These are phyloP conservation scores for Luzula sylvatica DNA, from an alignment of 176 grass and related monocot species.

Conservation along the genomic window DNA sequence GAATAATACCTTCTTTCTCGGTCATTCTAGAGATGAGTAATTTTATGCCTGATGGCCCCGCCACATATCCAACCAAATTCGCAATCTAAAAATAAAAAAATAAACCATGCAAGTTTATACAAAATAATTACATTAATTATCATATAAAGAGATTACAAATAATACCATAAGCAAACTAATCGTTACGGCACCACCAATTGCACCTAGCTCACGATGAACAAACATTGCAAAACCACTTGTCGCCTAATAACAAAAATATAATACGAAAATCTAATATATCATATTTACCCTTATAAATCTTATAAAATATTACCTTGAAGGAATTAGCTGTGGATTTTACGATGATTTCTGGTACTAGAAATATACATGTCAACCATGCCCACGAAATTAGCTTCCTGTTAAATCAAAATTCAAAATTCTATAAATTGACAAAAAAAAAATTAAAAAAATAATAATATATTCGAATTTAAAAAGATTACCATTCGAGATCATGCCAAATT, in stretches of 20 bases:
- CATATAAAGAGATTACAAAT: not conserved
- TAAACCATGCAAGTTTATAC: not conserved
- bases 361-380: slow-evolving; percentile 98
- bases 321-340: slow-evolving; percentile 51
- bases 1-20: slow-evolving; percentile 39
- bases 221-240: slow-evolving; percentile 43
- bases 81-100: slow-evolving; percentile 39
- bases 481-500: slow-evolving; percentile 94
- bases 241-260: slow-evolving; percentile 36
- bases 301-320: slow-evolving; percentile 45
- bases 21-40: slow-evolving; percentile 54
- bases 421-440: not conserved
- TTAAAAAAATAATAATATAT: too few relatives aligned
- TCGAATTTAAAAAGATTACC: slow-evolving; percentile 29
- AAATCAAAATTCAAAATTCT: not conserved
- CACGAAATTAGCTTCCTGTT: slow-evolving; percentile 87
- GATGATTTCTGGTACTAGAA: slow-evolving; percentile 80
- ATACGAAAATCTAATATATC: not conserved
- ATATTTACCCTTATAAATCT: not conserved
- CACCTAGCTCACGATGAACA: slow-evolving; percentile 52
- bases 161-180: slow-evolving; percentile 83
- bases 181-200: slow-evolving; percentile 68
- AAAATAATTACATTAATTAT: not conserved
- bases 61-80: slow-evolving; percentile 86
- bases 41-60: slow-evolving; percentile 60